Base-by-base conservation (phyloP, 2,329 filamentous ascomycete species). In the Microdochium bolleyi region DNA sequence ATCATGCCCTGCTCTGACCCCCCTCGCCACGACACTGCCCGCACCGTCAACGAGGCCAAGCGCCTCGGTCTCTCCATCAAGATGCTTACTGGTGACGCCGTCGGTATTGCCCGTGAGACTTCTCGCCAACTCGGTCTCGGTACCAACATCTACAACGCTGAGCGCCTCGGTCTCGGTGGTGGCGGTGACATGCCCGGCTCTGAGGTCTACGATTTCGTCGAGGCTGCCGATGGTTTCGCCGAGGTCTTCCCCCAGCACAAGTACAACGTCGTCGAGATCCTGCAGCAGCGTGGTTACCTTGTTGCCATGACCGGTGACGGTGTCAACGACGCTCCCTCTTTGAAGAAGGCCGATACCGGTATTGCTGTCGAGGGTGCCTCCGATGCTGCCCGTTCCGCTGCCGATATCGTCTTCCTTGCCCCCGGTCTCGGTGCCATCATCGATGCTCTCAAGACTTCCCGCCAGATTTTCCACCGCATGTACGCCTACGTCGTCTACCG, bases 221-320 rank as follows among this genome's bases (percentile, higher is more conserved):
- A 95, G 78, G 89, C 88, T 76, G 91, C 90, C 57, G 90, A 95
- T 80, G 91, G 90, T 75, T 95, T 95, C 73, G 90, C 91, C 60
- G 90, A 95, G 70, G 90, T 95, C 54, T 95, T 94, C 79, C 90
- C 90, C 62, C 88, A 95, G 75, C 90, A 95, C 82, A 95, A 95
- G 79, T 95, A 92, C 76, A 89, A 90, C 60, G 89, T 94, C 70
- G 90, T 95, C 63, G 89, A 95, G 73, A 95, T 95, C 66, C 82
- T 95, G 50, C 90, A 95, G 75, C 87, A 92, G 76, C 88, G 90
- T 83, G 90, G 90, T 60, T 92, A 95, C 73, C 83, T 95, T 41
- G 90, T 95, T 73, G 91, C 90, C 69, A 95, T 96, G 91, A 96
- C 90, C 73, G 90, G 90, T 79, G 91, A 95, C 62, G 90, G 90